Evolutionary conservation across 2,329 filamentous ascomycete species (phyloP).

Genomic region (Fusarium sp.): DNA sequence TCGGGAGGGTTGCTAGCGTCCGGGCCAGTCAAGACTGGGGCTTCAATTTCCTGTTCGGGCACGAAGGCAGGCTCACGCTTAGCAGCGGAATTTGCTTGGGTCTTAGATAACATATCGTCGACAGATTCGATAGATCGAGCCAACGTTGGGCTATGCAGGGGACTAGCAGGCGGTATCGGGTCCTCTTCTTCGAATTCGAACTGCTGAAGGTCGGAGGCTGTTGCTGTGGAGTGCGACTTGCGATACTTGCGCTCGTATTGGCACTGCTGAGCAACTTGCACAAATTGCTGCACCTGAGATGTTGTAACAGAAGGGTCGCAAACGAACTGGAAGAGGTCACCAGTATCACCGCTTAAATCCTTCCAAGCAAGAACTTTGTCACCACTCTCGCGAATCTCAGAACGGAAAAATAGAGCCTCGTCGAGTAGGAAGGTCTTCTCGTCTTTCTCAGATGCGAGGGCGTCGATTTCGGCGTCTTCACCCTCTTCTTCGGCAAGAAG

Average conservation of each 20-base stretch:
- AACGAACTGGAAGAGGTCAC: constrained; percentile 98
- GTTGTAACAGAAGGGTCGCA: constrained; percentile 80
- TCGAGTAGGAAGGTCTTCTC: constrained; percentile 98
- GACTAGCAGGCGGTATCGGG: constrained; percentile 72
- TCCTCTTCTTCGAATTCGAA: constrained; percentile 80
- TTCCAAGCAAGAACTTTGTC: constrained; percentile 94
- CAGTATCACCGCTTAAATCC: constrained; percentile 91
- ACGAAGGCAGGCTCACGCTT: constrained; percentile 55
- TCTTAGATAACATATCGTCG: constrained; percentile 66
- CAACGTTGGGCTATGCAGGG: constrained; percentile 67
- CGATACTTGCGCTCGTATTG: constrained; percentile 98
- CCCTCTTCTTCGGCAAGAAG: constrained; percentile 88
- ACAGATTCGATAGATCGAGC: constrained; percentile 65
- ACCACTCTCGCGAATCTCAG: constrained; percentile 80
- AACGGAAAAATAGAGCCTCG: constrained; percentile 87
- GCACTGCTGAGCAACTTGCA: constrained; percentile 86
- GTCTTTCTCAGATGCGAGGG: constrained; percentile 84
- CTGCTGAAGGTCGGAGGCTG: constrained; percentile 80
- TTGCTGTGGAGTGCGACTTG: constrained; percentile 80
- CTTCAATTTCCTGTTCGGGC: constrained; percentile 48
- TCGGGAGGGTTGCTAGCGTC: constrained; percentile 64
- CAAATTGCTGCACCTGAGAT: constrained; percentile 81
- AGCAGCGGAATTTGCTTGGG: constrained; percentile 57
- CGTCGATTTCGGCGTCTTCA: constrained; percentile 80
- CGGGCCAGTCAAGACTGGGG: constrained; percentile 35